phyloP scores from a whole-genome alignment of 257 asterid genomes.

The Solanum tarapatanum region DNA sequence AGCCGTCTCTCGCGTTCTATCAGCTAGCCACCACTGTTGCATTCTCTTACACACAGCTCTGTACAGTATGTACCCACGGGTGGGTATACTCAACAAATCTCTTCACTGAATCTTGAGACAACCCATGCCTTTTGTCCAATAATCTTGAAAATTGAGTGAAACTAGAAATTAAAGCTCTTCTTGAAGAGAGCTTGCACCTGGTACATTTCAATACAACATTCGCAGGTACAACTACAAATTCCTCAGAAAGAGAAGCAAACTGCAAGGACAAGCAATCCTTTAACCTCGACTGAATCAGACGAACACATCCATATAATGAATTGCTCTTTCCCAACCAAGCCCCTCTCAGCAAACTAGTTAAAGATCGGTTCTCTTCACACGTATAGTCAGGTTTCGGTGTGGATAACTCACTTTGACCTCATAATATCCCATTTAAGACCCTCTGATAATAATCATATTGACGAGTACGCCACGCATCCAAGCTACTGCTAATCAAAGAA shows the following conservation, averaged over 20 bases:
- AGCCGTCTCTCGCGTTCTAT: neutral
- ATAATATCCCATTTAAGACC: constrained; percentile 92
- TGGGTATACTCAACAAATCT: constrained; percentile 5
- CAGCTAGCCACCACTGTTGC: neutral
- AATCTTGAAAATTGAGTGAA: neutral
- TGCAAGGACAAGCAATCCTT: neutral
- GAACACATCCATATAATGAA: neutral
- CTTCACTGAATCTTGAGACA: neutral
- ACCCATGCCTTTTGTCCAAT: neutral
- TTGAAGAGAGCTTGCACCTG: neutral
- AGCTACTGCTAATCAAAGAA: constrained; percentile 95
- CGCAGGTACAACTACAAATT: constrained; percentile 11
- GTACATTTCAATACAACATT: constrained; percentile 1
- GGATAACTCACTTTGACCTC: constrained; percentile 13
- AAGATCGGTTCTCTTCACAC: constrained; percentile 2
- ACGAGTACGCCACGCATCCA: constrained; percentile 99
- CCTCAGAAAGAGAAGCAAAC: neutral
- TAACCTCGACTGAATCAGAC: neutral
- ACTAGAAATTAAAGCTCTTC: neutral
- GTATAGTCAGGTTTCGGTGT: constrained; percentile 1
- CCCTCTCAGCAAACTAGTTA: neutral
- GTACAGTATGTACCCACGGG: constrained; percentile 20
- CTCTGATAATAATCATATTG: constrained; percentile 97
- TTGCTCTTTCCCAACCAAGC: neutral
- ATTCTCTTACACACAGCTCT: constrained; percentile 7